Conservation (phyloP, 306 rosid species). For the Vigna angularis region DNA sequence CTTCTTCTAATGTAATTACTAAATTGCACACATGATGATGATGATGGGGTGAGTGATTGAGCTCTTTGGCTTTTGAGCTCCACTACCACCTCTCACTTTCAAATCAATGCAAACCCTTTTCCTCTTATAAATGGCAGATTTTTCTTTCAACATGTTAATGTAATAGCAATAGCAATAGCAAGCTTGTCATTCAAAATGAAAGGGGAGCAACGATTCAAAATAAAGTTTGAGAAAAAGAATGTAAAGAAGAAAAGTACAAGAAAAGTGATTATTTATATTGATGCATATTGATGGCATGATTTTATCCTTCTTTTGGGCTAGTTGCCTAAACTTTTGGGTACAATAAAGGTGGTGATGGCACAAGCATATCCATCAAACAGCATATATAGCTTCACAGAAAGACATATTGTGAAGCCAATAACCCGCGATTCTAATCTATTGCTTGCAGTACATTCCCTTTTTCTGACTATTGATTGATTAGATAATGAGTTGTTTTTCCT, state of each 20-base stretch:
- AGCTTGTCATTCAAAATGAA: no score
- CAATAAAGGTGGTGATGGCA: constrained; percentile 49
- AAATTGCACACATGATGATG: constrained; percentile 43
- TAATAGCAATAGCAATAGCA: no score
- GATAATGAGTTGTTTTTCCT: constrained; percentile 19
- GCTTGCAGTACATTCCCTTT: constrained; percentile 53
- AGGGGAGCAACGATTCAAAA: neutral
- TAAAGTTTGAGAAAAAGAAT: neutral
- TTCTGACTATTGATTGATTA: constrained; percentile 47
- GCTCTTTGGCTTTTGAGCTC: constrained; percentile 20
- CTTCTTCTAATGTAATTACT: constrained; percentile 45
- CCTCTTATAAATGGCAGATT: constrained; percentile 4
- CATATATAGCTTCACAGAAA: constrained; percentile 49
- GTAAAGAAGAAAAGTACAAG: neutral
- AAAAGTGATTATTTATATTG: neutral
- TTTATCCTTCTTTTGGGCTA: constrained; percentile 53
- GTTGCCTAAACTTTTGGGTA: constrained; percentile 56
- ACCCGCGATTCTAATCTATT: constrained; percentile 51
- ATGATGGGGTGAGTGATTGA: constrained; percentile 13
- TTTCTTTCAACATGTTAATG: neutral
- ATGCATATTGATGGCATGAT: constrained; percentile 47
- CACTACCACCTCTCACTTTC: constrained; percentile 40
- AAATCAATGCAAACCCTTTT: constrained; percentile 48
- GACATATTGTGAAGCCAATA: constrained; percentile 51
- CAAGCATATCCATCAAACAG: constrained; percentile 36